Evolutionary conservation across 768 basidiomycete species (phyloP).

Genomic region (Hypholoma fasciculare): DNA sequence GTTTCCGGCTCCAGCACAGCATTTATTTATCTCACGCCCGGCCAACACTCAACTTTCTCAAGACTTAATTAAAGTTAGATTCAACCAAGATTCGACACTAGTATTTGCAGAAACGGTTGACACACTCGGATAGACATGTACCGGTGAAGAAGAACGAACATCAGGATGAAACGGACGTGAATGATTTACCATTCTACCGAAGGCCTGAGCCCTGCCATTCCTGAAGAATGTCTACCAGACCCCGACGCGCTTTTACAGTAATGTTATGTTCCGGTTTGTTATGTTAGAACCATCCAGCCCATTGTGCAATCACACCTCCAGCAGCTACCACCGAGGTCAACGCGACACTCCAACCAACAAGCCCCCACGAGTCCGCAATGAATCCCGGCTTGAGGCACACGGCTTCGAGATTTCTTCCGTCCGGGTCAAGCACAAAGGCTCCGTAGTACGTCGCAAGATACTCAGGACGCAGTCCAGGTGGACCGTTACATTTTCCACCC

Average conservation of each 20-base stretch:
- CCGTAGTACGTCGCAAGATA: constrained; percentile 24
- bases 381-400: constrained; percentile 21
- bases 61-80: too few species aligned
- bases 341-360: constrained; percentile 10
- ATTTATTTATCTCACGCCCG: too few species aligned
- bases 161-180: not conserved
- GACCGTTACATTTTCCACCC: constrained; percentile 25
- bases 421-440: constrained; percentile 25
- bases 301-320: constrained; percentile 8
- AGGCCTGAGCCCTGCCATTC: not conserved
- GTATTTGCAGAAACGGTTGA: too few species aligned
- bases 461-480: constrained; percentile 24
- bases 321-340: constrained; percentile 2
- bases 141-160: not conserved
- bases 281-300: constrained; percentile 9
- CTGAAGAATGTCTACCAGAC: too few species aligned
- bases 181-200: too few species aligned
- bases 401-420: constrained; percentile 28
- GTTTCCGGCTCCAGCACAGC: constrained; percentile 7
- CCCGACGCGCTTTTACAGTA: not conserved
- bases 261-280: not conserved
- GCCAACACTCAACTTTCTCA: too few species aligned
- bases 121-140: not conserved
- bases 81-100: too few species aligned
- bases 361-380: constrained; percentile 18